Evolutionary conservation across 768 basidiomycete species (phyloP), one percentile per base, ranked within the genome.

Genomic region (Pluteus cervinus): DNA sequence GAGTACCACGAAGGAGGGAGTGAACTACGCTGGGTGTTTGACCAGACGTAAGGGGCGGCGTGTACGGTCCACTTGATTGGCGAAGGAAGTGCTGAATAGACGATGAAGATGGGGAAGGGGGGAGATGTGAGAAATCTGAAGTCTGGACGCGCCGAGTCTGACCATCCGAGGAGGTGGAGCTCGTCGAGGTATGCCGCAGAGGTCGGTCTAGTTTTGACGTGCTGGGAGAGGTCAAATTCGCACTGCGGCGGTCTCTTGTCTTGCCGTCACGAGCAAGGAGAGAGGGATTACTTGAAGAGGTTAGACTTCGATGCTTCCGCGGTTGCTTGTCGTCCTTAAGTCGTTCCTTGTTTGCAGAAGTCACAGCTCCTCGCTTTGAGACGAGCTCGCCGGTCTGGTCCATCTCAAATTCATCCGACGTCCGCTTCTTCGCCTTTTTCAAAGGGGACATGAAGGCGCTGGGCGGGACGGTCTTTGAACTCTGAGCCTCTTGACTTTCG

Each of bases 31-130:
- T 42, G 47, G 75, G 68, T 24, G 55, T 57, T 24, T 61, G 59
- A 37, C 57, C 43, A 21, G 57, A 61, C n/a, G n/a, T n/a, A n/a
- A n/a, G n/a, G n/a, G n/a, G n/a, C n/a, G n/a, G n/a, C n/a, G n/a
- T n/a, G n/a, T n/a, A n/a, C n/a, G n/a, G n/a, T 33, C 72, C 69
- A 48, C 71, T 73, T 17, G 71, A 62, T 25, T 69, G 75, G 38
- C 76, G 73, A 42, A 90, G 62, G 50, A 92, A 80, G 46, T 88
- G 85, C 42, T 88, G 83, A 40, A 92, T 90, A 4, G 86, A 86
- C 4, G 86, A 80, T n/a, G 87, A 79, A 2, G 90, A 89, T 14
- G 90, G 90, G 10, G 90, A 92, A 10, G 92, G 87, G 9, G 90
- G 90, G 4, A 94, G 69, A 53, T 88, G 87, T 1, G 91, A 89